Conservation (phyloP, 331 rosid genomes). For the Quercus lobata region DNA sequence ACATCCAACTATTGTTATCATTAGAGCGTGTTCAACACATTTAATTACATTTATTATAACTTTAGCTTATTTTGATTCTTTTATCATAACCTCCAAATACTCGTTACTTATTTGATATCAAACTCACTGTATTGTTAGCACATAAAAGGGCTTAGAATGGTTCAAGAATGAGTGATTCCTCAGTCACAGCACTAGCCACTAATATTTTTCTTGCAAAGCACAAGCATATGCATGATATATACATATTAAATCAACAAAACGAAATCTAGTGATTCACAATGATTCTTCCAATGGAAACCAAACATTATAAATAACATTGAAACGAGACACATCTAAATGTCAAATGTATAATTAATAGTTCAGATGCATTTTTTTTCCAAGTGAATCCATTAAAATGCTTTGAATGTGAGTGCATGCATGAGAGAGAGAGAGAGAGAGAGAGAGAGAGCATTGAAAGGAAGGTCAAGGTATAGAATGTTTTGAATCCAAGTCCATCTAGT, state of each 20-base stretch:
- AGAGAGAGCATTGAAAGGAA: conserved; percentile 22
- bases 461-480: conserved; percentile 60
- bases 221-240: background rate
- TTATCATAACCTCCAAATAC: no score
- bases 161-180: background rate
- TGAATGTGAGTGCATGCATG: background rate
- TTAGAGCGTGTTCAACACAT: no score
- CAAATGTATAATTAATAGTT: background rate
- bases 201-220: background rate
- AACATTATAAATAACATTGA: background rate
- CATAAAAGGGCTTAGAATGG: background rate
- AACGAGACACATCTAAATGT: background rate
- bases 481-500: conserved; percentile 51
- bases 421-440: background rate
- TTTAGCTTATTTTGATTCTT: no score
- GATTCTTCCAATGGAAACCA: background rate
- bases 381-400: background rate
- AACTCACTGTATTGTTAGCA: background rate
- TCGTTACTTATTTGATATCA: no score
- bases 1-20: no score
- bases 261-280: background rate
- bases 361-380: background rate
- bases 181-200: background rate
- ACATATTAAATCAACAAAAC: background rate
- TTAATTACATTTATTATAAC: no score